These are phyloP conservation scores for Symbiodinium natans DNA, from an alignment of 73 alveolate species.

Conservation along the genomic window DNA sequence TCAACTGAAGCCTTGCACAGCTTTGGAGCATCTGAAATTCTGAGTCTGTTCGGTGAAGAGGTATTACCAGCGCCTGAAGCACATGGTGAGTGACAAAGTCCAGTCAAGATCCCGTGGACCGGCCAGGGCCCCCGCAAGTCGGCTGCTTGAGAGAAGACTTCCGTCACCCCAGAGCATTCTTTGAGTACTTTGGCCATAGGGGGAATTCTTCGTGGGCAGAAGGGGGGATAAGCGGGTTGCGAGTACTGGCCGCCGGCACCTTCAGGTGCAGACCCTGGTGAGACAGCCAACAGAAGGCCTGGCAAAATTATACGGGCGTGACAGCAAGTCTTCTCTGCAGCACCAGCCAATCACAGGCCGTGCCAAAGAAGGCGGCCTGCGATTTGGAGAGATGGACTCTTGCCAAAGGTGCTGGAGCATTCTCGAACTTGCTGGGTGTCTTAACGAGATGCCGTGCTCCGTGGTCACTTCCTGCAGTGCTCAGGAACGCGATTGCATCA, in stretches of 20 bases:
- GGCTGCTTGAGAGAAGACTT: background rate
- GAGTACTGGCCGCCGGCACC: too few species aligned
- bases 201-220: too few species aligned
- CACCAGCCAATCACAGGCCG: slow-evolving; percentile 96
- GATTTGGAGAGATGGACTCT: slow-evolving; percentile 99
- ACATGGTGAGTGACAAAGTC: slow-evolving; percentile 99
- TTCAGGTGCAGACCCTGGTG: slow-evolving; percentile 98
- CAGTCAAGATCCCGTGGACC: slow-evolving; percentile 98
- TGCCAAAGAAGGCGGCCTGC: slow-evolving; percentile 99
- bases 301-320: too few species aligned
- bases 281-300: slow-evolving; percentile 99
- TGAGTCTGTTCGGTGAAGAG: too few species aligned
- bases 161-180: too few species aligned
- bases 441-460: background rate
- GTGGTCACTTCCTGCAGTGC: background rate
- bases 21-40: too few species aligned
- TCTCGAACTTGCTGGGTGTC: background rate
- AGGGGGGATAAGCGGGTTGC: too few species aligned
- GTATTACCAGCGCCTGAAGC: slow-evolving; percentile 99
- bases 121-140: background rate
- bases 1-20: too few species aligned
- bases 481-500: slow-evolving; percentile 99
- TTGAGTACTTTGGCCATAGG: too few species aligned
- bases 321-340: too few species aligned
- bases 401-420: background rate